Evolutionary conservation across 306 rosid species (phyloP).

Genomic region (Benincasa hispida): DNA sequence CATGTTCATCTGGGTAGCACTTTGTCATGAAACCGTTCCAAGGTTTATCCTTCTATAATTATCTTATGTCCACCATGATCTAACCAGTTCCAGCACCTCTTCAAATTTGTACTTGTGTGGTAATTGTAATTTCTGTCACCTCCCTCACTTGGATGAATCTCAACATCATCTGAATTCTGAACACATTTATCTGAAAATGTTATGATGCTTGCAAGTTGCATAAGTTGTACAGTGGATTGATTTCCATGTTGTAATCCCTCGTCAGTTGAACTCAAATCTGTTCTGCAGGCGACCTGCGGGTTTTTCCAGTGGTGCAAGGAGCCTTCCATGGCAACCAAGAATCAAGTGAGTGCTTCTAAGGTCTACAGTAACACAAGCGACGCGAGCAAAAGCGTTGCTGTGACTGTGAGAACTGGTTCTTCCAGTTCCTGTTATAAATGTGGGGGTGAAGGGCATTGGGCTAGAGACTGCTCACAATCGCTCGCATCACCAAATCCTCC

Average conservation of each 20-base stretch:
- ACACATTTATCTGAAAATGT: background rate
- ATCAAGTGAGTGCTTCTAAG: conserved; percentile 2
- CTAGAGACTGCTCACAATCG: conserved; percentile 29
- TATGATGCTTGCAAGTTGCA: background rate
- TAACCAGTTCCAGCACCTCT: background rate
- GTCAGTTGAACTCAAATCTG: background rate
- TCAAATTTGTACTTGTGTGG: background rate
- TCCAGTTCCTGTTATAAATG: conserved; percentile 31
- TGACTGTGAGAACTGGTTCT: background rate
- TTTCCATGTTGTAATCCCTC: background rate
- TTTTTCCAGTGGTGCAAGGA: conserved; percentile 57
- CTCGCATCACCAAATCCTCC: conserved; percentile 13
- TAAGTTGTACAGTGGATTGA: background rate
- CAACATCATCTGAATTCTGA: background rate
- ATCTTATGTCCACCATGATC: background rate
- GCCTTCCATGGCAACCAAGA: conserved; percentile 7
- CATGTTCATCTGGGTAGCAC: background rate
- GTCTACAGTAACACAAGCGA: background rate
- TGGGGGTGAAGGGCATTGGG: conserved; percentile 49
- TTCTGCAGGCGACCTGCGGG: conserved; percentile 21
- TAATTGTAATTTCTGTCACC: background rate
- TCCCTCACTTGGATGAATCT: background rate
- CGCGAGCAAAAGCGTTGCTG: background rate
- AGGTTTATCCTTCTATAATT: background rate
- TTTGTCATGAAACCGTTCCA: background rate